Evolutionary conservation across 2,329 filamentous ascomycete species (phyloP).

Genomic region (Leptographium wingfieldii): DNA sequence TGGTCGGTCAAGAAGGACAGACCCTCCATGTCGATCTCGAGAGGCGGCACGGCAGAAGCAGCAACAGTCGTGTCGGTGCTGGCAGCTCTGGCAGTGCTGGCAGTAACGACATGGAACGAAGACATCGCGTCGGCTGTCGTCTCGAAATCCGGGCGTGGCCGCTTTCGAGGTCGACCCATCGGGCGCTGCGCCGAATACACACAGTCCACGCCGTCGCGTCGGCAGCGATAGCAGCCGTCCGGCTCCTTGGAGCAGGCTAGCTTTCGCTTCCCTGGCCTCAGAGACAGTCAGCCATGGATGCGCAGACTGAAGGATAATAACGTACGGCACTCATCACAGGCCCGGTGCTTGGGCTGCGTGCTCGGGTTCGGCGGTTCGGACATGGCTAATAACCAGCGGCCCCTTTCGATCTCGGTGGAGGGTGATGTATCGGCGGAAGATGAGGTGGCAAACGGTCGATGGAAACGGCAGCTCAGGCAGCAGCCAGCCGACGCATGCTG

Average conservation of each 20-base stretch:
- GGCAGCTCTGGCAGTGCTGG: background rate
- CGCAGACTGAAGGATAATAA: background rate
- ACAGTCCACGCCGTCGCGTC: slow-evolving; percentile 41
- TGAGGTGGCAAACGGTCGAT: background rate
- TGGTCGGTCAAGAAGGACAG: background rate
- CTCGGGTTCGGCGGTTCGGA: background rate
- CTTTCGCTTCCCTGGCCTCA: slow-evolving; percentile 41
- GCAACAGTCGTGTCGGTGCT: background rate
- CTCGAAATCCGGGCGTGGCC: slow-evolving; percentile 23
- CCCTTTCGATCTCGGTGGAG: too few species aligned
- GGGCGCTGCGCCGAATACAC: slow-evolving; percentile 53
- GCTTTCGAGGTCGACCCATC: slow-evolving; percentile 53
- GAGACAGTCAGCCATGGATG: background rate
- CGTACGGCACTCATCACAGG: slow-evolving; percentile 57
- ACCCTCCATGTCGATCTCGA: background rate
- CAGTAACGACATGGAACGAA: background rate
- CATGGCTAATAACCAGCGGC: too few species aligned
- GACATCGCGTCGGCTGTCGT: background rate
- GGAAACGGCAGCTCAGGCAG: background rate
- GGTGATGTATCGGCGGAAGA: background rate
- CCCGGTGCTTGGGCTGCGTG: slow-evolving; percentile 36
- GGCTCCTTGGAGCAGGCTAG: slow-evolving; percentile 52
- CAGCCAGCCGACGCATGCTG: too few species aligned
- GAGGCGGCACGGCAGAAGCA: background rate
- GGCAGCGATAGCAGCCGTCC: slow-evolving; percentile 46